Percentiles rank a stretch among this genome's conserved stretches.
These are phyloP conservation scores for Arthrobotrys musiformis DNA, from an alignment of 2,329 filamentous ascomycete species.

Conservation along the genomic window DNA sequence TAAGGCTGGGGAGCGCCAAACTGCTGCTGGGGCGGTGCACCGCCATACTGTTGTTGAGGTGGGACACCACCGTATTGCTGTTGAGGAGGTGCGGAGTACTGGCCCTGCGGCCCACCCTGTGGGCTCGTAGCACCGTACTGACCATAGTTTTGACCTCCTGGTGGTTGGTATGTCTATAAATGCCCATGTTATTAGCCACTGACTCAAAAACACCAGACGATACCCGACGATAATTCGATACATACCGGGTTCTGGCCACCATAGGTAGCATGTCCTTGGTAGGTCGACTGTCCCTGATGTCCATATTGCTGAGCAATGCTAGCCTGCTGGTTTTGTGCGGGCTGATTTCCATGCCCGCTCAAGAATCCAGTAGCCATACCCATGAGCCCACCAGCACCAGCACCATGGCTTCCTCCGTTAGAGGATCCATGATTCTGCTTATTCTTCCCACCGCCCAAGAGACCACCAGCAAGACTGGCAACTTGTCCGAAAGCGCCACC, in stretches of 20 bases:
- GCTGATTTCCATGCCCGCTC: slow-evolving; percentile 45
- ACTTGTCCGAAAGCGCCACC: slow-evolving; percentile 53
- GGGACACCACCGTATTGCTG: slow-evolving; percentile 41
- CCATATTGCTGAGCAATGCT: slow-evolving; percentile 54
- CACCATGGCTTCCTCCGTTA: neutral
- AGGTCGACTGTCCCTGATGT: slow-evolving; percentile 48
- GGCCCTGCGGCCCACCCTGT: slow-evolving; percentile 30
- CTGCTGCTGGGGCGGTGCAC: slow-evolving; percentile 46
- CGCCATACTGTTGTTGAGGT: slow-evolving; percentile 35
- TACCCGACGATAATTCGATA: neutral
- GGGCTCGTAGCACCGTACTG: slow-evolving; percentile 35
- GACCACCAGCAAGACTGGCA: slow-evolving; percentile 55
- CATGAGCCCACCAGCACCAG: slow-evolving; percentile 32
- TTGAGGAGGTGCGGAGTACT: slow-evolving; percentile 35
- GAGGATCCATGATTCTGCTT: slow-evolving; percentile 46
- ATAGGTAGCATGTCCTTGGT: slow-evolving; percentile 40
- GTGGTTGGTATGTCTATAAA: slow-evolving; percentile 48
- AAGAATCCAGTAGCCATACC: slow-evolving; percentile 49
- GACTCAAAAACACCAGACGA: neutral
- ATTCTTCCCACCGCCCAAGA: slow-evolving; percentile 57
- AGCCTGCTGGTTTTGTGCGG: slow-evolving; percentile 27
- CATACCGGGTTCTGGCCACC: slow-evolving; percentile 50
- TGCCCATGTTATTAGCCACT: slow-evolving; percentile 1
- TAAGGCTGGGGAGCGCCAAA: slow-evolving; percentile 52
- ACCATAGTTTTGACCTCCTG: slow-evolving; percentile 27